Evolutionary conservation across 2,329 filamentous ascomycete genomes (phyloP).

Genomic region (Colletotrichum magnum): DNA sequence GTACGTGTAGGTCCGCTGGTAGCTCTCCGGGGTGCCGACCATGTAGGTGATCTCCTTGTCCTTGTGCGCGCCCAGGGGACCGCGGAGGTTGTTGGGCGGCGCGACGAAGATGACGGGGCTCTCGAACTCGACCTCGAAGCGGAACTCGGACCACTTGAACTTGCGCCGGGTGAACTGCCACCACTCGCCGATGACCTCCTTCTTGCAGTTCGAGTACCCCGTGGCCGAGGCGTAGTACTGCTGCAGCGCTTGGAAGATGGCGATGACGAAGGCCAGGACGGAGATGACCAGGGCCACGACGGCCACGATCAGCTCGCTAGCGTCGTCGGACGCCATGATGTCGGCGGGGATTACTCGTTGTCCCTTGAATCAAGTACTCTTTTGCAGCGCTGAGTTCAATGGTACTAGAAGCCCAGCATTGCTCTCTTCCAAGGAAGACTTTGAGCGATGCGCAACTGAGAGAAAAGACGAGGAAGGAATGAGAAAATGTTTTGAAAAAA

Average conservation of each 20-base stretch:
- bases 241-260: constrained; percentile 36
- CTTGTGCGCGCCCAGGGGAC: constrained; percentile 16
- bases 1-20: constrained; percentile 30
- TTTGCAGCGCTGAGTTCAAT: neutral
- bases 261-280: constrained; percentile 33
- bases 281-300: constrained; percentile 35
- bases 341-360: neutral
- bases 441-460: neutral
- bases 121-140: constrained; percentile 37
- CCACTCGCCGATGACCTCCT: constrained; percentile 36
- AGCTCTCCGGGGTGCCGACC: constrained; percentile 30
- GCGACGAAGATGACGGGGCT: constrained; percentile 38
- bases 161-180: constrained; percentile 26
- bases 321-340: neutral
- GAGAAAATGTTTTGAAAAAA: neutral
- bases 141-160: constrained; percentile 38
- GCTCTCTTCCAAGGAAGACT: too few species aligned
- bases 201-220: constrained; percentile 26
- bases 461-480: neutral
- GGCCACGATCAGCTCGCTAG: constrained; percentile 33
- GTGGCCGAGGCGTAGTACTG: constrained; percentile 35
- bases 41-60: constrained; percentile 36
- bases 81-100: constrained; percentile 18
- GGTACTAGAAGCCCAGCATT: too few species aligned
- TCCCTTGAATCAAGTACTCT: neutral